Evolutionary conservation across 225 moss, liverwort and hornwort species (phyloP), one percentile per base, ranked within the genome.

Genomic region (Marchantia polymorpha): DNA sequence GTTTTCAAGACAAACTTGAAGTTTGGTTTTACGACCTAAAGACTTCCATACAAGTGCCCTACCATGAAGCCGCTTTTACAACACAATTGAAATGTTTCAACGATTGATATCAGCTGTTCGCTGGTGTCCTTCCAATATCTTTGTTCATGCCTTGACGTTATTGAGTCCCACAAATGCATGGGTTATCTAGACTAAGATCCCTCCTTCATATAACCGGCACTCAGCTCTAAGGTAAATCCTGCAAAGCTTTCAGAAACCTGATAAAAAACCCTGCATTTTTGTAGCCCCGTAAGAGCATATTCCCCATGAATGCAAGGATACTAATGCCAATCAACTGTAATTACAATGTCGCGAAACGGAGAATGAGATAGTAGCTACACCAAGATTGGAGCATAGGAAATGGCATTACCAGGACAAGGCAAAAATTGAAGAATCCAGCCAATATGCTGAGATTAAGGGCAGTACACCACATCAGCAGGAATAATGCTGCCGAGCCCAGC

Each of bases 381-480:
- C 11, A 67, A 11, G 39, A 31, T 16, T 67, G 13, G 67, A 22
- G 22, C n/a, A 73, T 52, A 52, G 7, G 25, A 48, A 73, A 64
- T 74, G 48, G 46, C 19, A 81, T 88, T 92, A 96, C 96, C 87
- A 93, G 81, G 75, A 69, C 75, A 77, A 94, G 77, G 80, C 83
- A 55, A 56, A 91, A 83, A 86, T 91, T 96, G 80, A 90, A 76
- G 51, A 94, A 80, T 60, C 96, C 96, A 52, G 94, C 90, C 55
- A 96, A 79, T 68, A 87, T 84, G 69, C 90, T 82, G 80, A 96
- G 92, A 84, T 85, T 93, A 69, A 94, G 82, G 75, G 90, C 86
- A 29, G 92, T 85, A 82, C 94, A 94, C 96, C 96, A 96, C 83
- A 94, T 85, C 78, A 94, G 86, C 69, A 96, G 81, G 77, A 94